Conservation (phyloP, 2,329 filamentous ascomycete genomes). For the Epichloe gansuensis region DNA sequence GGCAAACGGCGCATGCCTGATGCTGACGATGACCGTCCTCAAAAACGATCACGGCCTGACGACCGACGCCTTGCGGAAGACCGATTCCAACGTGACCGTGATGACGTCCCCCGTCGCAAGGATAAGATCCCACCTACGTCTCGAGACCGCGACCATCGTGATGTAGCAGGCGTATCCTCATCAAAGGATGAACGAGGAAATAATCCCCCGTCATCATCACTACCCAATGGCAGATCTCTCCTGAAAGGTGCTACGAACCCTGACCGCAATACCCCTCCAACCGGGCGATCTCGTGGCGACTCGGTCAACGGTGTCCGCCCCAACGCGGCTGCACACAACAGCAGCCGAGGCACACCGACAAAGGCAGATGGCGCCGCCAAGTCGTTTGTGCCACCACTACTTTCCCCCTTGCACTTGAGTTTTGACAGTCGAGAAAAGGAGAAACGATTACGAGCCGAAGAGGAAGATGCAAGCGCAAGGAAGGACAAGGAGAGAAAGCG, state of each 20-base stretch:
- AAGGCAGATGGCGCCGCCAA: slow-evolving; percentile 25
- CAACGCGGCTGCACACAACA: slow-evolving; percentile 20
- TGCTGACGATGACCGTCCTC: slow-evolving; percentile 30
- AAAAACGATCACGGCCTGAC: slow-evolving; percentile 35
- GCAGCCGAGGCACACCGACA: slow-evolving; percentile 23
- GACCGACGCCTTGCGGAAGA: slow-evolving; percentile 19
- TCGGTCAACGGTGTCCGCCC: slow-evolving; percentile 31
- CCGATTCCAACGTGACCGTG: slow-evolving; percentile 18
- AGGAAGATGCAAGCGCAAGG: slow-evolving; percentile 15
- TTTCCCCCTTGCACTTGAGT: slow-evolving; percentile 38
- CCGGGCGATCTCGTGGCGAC: slow-evolving; percentile 25
- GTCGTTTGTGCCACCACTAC: slow-evolving; percentile 33
- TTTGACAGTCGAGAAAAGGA: slow-evolving; percentile 26
- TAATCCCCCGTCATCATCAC: slow-evolving; percentile 12
- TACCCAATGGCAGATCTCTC: slow-evolving; percentile 24
- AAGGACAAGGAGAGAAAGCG: slow-evolving; percentile 20
- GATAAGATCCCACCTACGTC: slow-evolving; percentile 10
- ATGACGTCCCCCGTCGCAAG: slow-evolving; percentile 21
- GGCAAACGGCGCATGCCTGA: slow-evolving; percentile 35
- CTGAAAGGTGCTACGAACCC: slow-evolving; percentile 18
- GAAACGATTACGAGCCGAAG: slow-evolving; percentile 13
- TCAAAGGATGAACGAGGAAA: slow-evolving; percentile 16
- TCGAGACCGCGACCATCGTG: slow-evolving; percentile 4
- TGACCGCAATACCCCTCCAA: slow-evolving; percentile 20
- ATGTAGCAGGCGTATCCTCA: slow-evolving; percentile 3